Percentiles rank a stretch among this genome's conserved stretches.
These are phyloP conservation scores for Solanum hybrid DNA, from an alignment of 305 asterid species.

Conservation along the genomic window DNA sequence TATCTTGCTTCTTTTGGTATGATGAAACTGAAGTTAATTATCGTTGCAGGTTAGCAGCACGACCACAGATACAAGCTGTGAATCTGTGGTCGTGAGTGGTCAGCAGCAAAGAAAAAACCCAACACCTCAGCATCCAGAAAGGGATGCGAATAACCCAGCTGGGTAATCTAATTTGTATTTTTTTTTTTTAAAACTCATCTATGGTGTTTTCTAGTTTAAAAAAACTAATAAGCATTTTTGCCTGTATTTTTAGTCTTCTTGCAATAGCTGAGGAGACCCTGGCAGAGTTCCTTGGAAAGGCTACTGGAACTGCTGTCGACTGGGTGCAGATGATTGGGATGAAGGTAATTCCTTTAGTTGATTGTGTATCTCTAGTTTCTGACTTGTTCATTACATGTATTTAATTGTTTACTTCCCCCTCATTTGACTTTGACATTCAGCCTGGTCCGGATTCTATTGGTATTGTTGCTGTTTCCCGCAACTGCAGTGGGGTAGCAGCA, in stretches of 20 bases:
- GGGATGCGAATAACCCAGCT: slow-evolving; percentile 96
- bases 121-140: slow-evolving; percentile 75
- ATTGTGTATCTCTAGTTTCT: not conserved
- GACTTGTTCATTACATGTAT: not conserved
- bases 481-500: slow-evolving; percentile 94
- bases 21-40: not conserved
- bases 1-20: not conserved
- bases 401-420: not conserved
- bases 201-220: not conserved
- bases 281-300: slow-evolving; percentile 99
- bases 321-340: slow-evolving; percentile 99
- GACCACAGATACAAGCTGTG: slow-evolving; percentile 89
- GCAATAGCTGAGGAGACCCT: slow-evolving; percentile 98
- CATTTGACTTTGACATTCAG: slow-evolving; percentile 20
- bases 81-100: slow-evolving; percentile 86
- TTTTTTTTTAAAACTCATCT: not conserved
- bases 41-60: slow-evolving; percentile 48
- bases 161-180: slow-evolving; percentile 38
- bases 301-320: slow-evolving; percentile 99
- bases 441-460: slow-evolving; percentile 99
- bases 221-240: not conserved
- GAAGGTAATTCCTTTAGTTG: slow-evolving; percentile 44
- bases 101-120: slow-evolving; percentile 88
- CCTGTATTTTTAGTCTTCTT: slow-evolving; percentile 51
- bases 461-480: slow-evolving; percentile 96